Percentiles rank a stretch among this genome's conserved stretches.
phyloP scores from a whole-genome alignment of 2,329 filamentous ascomycete genomes.

The Lasiodiplodia gonubiensis region DNA sequence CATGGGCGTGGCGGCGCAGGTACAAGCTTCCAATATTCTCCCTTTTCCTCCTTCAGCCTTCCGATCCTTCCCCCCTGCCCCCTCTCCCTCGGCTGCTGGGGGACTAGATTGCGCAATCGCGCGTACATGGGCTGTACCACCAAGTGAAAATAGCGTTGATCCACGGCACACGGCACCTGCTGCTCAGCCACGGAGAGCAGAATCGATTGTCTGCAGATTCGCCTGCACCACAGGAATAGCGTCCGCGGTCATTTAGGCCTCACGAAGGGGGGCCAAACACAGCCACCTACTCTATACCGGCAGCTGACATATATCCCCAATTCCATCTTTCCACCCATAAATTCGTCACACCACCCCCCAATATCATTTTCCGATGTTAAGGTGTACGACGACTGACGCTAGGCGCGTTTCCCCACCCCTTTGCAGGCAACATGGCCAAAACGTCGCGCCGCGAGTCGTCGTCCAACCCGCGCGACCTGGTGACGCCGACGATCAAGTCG shows the following conservation, averaged over 20 bases:
- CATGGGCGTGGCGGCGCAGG: constrained; percentile 80
- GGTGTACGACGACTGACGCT: neutral
- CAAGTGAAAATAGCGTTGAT: neutral
- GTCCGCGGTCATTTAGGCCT: no score
- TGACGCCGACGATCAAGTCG: constrained; percentile 82
- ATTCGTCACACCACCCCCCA: neutral
- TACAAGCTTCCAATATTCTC: constrained; percentile 39
- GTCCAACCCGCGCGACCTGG: constrained; percentile 61
- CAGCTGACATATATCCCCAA: neutral
- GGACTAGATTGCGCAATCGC: constrained; percentile 2
- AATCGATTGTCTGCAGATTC: neutral
- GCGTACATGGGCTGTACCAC: neutral
- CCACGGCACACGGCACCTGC: neutral
- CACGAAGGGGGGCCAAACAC: neutral
- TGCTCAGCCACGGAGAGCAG: constrained; percentile 3
- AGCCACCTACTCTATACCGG: neutral
- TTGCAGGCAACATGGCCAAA: constrained; percentile 55
- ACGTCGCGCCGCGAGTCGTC: constrained; percentile 40
- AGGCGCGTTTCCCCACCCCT: neutral
- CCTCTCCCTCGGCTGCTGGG: neutral
- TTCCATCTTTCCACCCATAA: neutral
- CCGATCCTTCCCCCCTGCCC: neutral
- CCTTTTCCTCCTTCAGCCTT: constrained; percentile 12
- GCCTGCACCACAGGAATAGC: neutral
- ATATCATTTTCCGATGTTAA: neutral